Evolutionary conservation across 192 early-diverging fungal species (phyloP), one percentile per base, ranked within the genome.

Genomic region (Piromyces finnis): DNA sequence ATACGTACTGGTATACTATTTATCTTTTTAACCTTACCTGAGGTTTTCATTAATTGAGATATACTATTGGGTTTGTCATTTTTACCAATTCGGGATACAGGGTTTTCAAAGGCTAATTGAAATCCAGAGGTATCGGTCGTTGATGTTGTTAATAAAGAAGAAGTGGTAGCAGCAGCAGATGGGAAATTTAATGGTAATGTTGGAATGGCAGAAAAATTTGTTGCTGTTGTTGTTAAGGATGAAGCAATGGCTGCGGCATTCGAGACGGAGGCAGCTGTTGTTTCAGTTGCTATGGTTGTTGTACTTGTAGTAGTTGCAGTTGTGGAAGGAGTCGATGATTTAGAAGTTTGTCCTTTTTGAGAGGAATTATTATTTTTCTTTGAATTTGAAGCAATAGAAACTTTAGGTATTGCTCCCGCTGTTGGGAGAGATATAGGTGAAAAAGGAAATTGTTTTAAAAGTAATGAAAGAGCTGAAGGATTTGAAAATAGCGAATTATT

Each of bases 401-500:
- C n/a, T n/a, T n/a, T n/a, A 5, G 16, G 4, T 68, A 6, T 22
- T 22, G 51, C n/a, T 5, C 51, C 9, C 3, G 22, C 9, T 22
- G 22, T 26, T 4, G 51, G 51, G 3, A 68, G 7, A 2, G 51
- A 68, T 0, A n/a, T 2, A 9, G 22, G 26, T 4, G 51, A 2
- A 68, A 26, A 68, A n/a, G 51, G 17, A n/a, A 68, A 17, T 68
- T 68, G 51, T n/a, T 68, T 68, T n/a, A 68, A 27, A 1, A 68
- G 26, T n/a, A n/a, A 11, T 7, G 51, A 68, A 11, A n/a, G 9
- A 9, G 51, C 22, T 26, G 51, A 27, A 68, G 89, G 94, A 30
- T 86, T 87, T 3, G 92, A 87, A 82, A 92, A 92, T 59, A 92
- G 88, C 1, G 85, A 84, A 81, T 92, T 90, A 2, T 22, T 81